These are phyloP conservation scores for Trypanosoma platydactyli DNA, from an alignment of 208 protist species.

Conservation along the genomic window DNA sequence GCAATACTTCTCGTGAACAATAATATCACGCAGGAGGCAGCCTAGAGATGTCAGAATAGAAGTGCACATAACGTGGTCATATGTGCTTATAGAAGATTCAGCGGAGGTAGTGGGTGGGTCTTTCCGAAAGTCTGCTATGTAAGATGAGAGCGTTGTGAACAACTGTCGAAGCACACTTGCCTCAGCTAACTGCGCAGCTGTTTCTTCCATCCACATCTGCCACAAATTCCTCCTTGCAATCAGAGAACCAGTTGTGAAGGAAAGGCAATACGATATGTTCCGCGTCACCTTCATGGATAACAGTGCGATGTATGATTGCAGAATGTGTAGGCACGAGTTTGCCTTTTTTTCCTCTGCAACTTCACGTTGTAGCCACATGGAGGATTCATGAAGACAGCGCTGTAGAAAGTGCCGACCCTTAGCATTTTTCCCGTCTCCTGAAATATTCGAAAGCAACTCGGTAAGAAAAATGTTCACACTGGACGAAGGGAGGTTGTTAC, in stretches of 20 bases:
- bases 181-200: conserved; percentile 21
- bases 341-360: background rate
- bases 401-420: conserved; percentile 26
- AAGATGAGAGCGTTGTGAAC: background rate
- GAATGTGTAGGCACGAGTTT: background rate
- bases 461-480: conserved; percentile 17
- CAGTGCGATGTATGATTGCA: conserved; percentile 23
- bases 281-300: conserved; percentile 30
- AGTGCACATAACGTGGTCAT: conserved; percentile 4
- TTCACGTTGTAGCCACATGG: conserved; percentile 11
- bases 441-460: conserved; percentile 27
- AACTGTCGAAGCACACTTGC: conserved; percentile 17
- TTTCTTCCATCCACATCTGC: conserved; percentile 32
- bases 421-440: conserved; percentile 22
- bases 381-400: conserved; percentile 30
- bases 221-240: conserved; percentile 7
- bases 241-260: conserved; percentile 20
- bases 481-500: background rate
- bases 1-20: conserved; percentile 29
- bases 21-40: conserved; percentile 27
- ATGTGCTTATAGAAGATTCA: background rate
- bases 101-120: background rate
- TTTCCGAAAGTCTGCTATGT: background rate
- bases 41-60: conserved; percentile 19
- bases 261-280: conserved; percentile 25